These are phyloP conservation scores for Fusarium armeniacum DNA, from an alignment of 2,329 filamentous ascomycete species.

Conservation along the genomic window DNA sequence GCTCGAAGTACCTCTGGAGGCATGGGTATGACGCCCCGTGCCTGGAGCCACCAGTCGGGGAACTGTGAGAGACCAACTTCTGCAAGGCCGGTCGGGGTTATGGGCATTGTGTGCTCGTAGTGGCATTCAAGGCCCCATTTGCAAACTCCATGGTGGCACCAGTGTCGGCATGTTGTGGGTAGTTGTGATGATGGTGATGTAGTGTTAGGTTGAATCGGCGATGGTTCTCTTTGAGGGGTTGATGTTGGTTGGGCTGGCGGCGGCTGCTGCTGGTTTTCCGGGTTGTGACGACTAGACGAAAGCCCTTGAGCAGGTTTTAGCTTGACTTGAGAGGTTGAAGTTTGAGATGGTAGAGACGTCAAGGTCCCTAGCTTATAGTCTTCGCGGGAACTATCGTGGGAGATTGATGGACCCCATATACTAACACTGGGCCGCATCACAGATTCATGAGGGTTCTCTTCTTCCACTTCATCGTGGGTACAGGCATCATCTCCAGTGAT, in stretches of 20 bases:
- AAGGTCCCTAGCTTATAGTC: not conserved
- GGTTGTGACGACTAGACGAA: slow-evolving; percentile 38
- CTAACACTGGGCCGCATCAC: not conserved
- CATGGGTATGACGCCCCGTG: slow-evolving; percentile 38
- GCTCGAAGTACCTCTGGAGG: slow-evolving; percentile 11
- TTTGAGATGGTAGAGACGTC: not conserved
- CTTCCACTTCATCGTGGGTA: slow-evolving; percentile 11
- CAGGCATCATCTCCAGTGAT: slow-evolving; percentile 6
- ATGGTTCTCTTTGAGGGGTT: not conserved
- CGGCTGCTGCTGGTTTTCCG: slow-evolving; percentile 13
- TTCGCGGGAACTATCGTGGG: not conserved
- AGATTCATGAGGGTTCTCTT: not conserved
- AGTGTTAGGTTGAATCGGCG: slow-evolving; percentile 4
- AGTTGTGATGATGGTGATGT: not conserved
- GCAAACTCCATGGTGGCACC: slow-evolving; percentile 64
- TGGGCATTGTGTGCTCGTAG: slow-evolving; percentile 64
- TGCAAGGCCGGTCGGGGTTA: slow-evolving; percentile 56
- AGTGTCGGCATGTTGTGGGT: slow-evolving; percentile 56
- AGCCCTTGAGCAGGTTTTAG: slow-evolving; percentile 30
- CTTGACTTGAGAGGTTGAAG: not conserved
- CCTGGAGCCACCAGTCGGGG: slow-evolving; percentile 60
- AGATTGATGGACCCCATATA: not conserved
- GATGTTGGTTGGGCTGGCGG: not conserved
- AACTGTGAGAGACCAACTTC: slow-evolving; percentile 59
- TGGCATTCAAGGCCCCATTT: slow-evolving; percentile 60